These are phyloP conservation scores for Auricularia cornea DNA, from an alignment of 768 basidiomycete genomes.

Conservation along the genomic window DNA sequence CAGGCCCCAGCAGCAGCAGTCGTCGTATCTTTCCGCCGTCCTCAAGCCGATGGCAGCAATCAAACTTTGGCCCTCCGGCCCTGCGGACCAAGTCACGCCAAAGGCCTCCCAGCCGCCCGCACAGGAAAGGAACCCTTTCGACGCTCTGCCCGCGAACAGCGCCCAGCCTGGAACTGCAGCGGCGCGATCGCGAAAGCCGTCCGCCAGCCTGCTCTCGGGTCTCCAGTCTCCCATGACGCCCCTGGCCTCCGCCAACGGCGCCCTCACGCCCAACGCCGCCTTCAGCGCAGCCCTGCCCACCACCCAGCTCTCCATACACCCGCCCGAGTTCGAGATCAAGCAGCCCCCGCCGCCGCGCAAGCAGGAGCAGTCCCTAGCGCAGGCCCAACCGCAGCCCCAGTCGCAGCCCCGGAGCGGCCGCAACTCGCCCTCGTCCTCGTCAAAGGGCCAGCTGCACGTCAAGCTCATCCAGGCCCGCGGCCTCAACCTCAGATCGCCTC, in stretches of 20 bases:
- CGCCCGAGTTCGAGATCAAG: slow-evolving; percentile 77
- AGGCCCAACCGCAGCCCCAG: slow-evolving; percentile 18
- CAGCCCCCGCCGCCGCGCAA: slow-evolving; percentile 40
- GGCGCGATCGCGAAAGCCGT: background rate
- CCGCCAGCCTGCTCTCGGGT: slow-evolving; percentile 14
- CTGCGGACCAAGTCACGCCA: slow-evolving; percentile 53
- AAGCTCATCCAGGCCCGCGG: slow-evolving; percentile 89
- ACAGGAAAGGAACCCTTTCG: slow-evolving; percentile 56
- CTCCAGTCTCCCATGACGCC: slow-evolving; percentile 21
- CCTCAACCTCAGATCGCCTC: slow-evolving; percentile 60
- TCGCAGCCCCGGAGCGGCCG: slow-evolving; percentile 8
- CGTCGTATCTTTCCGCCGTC: slow-evolving; percentile 6
- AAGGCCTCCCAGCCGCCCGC: slow-evolving; percentile 34
- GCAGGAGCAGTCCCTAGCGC: background rate
- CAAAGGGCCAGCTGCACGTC: slow-evolving; percentile 80
- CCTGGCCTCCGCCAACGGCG: slow-evolving; percentile 28
- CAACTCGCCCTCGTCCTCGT: slow-evolving; percentile 25
- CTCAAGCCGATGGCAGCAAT: slow-evolving; percentile 40
- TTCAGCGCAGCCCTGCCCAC: slow-evolving; percentile 47
- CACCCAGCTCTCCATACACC: slow-evolving; percentile 68
- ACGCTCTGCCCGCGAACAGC: slow-evolving; percentile 25
- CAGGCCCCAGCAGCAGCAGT: slow-evolving; percentile 16
- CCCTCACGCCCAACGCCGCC: slow-evolving; percentile 37
- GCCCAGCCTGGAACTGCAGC: background rate
- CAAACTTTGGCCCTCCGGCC: slow-evolving; percentile 53